Conservation (phyloP, 306 rosid genomes). For the Macrotyloma uniflorum region DNA sequence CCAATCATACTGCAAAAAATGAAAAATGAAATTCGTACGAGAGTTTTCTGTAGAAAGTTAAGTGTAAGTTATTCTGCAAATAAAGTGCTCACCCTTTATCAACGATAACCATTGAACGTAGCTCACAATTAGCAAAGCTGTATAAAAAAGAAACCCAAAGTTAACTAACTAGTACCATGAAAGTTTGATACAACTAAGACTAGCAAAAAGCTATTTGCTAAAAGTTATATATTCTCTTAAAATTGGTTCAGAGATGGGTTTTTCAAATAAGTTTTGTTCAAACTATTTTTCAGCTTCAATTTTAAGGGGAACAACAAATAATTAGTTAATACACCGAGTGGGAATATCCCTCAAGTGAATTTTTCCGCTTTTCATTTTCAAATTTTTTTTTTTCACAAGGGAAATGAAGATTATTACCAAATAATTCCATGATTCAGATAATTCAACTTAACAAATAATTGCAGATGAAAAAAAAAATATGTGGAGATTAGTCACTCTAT, state of each 20-base stretch:
- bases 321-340: background rate
- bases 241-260: background rate
- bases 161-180: slow-evolving; percentile 11
- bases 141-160: slow-evolving; percentile 12
- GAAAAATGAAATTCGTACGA: background rate
- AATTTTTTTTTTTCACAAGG: background rate
- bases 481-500: background rate
- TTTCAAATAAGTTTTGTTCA: background rate
- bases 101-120: slow-evolving; percentile 76
- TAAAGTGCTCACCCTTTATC: slow-evolving; percentile 71
- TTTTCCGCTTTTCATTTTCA: background rate
- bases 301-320: background rate
- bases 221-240: background rate
- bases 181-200: background rate
- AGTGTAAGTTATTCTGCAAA: slow-evolving; percentile 7
- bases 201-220: background rate
- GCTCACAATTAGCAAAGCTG: slow-evolving; percentile 93
- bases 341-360: background rate
- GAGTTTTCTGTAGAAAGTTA: slow-evolving; percentile 13
- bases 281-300: background rate
- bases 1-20: slow-evolving; percentile 63
- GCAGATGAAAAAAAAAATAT: background rate
- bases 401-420: background rate
- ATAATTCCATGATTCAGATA: background rate
- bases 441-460: background rate